phyloP scores from a whole-genome alignment of 1,284 basidiomycete genomes.

The Chalciporus sp. region DNA sequence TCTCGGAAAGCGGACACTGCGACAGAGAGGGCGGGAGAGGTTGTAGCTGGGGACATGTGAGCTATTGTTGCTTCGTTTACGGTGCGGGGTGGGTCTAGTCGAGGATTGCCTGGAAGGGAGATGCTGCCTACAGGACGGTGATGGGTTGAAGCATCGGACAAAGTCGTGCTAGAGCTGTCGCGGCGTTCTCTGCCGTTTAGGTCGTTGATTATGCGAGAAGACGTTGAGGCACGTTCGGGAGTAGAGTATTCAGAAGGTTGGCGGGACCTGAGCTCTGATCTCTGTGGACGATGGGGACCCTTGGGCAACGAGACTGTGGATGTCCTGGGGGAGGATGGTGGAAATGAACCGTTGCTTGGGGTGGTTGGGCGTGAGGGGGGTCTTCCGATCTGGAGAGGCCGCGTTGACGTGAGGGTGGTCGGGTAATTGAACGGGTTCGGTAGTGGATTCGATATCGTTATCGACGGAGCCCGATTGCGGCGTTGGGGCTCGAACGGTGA shows the following conservation, averaged over 20 bases:
- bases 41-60: slow-evolving; percentile 39
- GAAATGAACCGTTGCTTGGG: slow-evolving; percentile 39
- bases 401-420: slow-evolving; percentile 23
- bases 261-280: slow-evolving; percentile 55
- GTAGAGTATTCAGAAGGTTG: slow-evolving; percentile 44
- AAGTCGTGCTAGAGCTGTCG: slow-evolving; percentile 41
- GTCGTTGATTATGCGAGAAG: slow-evolving; percentile 29
- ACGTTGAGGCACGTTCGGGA: slow-evolving; percentile 45
- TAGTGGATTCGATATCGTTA: slow-evolving; percentile 30
- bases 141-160: slow-evolving; percentile 41
- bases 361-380: slow-evolving; percentile 47
- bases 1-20: slow-evolving; percentile 69
- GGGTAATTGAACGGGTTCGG: slow-evolving; percentile 31
- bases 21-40: slow-evolving; percentile 50
- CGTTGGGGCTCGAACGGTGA: slow-evolving; percentile 24
- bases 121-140: slow-evolving; percentile 32
- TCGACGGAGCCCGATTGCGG: slow-evolving; percentile 27
- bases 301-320: slow-evolving; percentile 41
- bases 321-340: slow-evolving; percentile 37
- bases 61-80: slow-evolving; percentile 34
- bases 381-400: slow-evolving; percentile 38
- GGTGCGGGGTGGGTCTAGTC: slow-evolving; percentile 36
- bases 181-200: slow-evolving; percentile 37
- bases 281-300: slow-evolving; percentile 57
- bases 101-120: slow-evolving; percentile 36